Evolutionary conservation across 2,329 filamentous ascomycete genomes (phyloP).

Genomic region (Madurella mycetomatis): DNA sequence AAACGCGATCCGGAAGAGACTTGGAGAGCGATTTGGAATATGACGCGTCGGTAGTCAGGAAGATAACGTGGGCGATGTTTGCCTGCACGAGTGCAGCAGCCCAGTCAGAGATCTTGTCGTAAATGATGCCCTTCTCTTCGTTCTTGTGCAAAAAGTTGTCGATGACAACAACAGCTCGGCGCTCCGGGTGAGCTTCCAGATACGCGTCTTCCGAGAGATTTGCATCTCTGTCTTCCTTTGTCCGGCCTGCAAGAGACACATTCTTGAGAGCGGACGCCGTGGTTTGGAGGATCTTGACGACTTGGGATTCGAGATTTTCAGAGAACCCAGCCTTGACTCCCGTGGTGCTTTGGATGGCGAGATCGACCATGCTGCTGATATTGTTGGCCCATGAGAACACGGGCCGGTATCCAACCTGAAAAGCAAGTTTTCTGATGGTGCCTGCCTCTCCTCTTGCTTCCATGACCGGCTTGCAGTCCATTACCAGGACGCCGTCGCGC

Average conservation of each 20-base stretch:
- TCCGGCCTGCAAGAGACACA: conserved; percentile 65
- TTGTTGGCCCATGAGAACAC: conserved; percentile 97
- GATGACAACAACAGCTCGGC: conserved; percentile 76
- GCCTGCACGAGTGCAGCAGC: conserved; percentile 78
- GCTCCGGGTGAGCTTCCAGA: conserved; percentile 83
- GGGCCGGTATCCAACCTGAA: conserved; percentile 82
- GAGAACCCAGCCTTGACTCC: conserved; percentile 93
- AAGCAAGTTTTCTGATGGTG: conserved; percentile 77
- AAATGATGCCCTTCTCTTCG: conserved; percentile 61
- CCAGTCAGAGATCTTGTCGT: conserved; percentile 84
- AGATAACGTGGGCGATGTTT: conserved; percentile 90
- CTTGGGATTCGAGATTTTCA: conserved; percentile 82
- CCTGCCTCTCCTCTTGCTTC: conserved; percentile 84
- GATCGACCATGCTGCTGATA: conserved; percentile 84
- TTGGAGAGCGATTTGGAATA: conserved; percentile 85
- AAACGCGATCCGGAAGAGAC: conserved; percentile 84
- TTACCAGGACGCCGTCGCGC: conserved; percentile 70
- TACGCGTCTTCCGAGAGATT: conserved; percentile 77
- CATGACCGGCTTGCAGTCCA: conserved; percentile 91
- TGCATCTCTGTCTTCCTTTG: conserved; percentile 69
- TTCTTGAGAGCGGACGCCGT: conserved; percentile 73
- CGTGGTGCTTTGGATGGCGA: conserved; percentile 89
- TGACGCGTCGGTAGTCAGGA: conserved; percentile 83
- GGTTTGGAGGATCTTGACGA: conserved; percentile 85
- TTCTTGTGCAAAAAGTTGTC: conserved; percentile 87